phyloP scores from a whole-genome alignment of 352 stramenopile genomes.

The Phytophthora litchii region DNA sequence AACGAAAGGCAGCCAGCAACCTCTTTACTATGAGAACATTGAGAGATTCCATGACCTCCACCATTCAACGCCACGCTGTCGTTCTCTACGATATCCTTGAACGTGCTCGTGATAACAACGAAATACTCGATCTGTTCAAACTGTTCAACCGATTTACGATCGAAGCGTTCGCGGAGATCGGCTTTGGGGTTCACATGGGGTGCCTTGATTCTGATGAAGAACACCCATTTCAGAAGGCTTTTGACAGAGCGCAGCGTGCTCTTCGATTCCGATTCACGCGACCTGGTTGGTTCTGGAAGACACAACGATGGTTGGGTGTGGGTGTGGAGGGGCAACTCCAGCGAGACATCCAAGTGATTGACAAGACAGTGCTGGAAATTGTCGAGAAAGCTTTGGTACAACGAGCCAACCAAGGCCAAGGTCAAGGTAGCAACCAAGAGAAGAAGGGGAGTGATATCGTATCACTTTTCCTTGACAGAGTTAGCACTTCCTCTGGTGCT shows the following conservation, averaged over 20 bases:
- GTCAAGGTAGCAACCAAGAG: background rate
- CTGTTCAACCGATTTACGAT: conserved; percentile 66
- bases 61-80: conserved; percentile 31
- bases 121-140: conserved; percentile 44
- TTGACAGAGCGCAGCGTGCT: conserved; percentile 48
- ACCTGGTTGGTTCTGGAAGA: conserved; percentile 51
- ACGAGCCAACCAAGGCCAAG: background rate
- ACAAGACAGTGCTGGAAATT: conserved; percentile 47
- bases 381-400: conserved; percentile 42
- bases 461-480: conserved; percentile 35
- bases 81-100: conserved; percentile 29
- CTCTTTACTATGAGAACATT: conserved; percentile 71
- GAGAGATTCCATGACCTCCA: conserved; percentile 42
- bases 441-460: conserved; percentile 22
- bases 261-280: conserved; percentile 44
- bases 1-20: conserved; percentile 83
- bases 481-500: conserved; percentile 23
- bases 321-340: conserved; percentile 41
- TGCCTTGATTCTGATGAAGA: conserved; percentile 37
- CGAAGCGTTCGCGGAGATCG: conserved; percentile 71
- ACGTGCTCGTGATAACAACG: background rate
- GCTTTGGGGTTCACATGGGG: conserved; percentile 63
- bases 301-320: conserved; percentile 40
- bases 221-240: conserved; percentile 57
- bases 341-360: conserved; percentile 38